Conservation (phyloP, 805 yeast genomes). For the Pichia scutulata region DNA sequence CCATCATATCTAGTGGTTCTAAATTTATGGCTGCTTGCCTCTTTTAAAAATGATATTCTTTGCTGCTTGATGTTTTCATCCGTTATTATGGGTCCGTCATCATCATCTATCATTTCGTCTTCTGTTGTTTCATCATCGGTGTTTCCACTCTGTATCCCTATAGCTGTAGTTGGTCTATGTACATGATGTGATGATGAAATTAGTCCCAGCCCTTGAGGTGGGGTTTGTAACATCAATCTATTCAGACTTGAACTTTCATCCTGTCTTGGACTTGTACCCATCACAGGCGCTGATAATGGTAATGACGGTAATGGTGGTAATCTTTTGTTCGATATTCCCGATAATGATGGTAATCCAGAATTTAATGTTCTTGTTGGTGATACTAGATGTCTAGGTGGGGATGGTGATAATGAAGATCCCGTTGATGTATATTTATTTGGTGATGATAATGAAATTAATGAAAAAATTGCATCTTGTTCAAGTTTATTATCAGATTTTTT, state of each 20-base stretch:
- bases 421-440: slow-evolving; percentile 28
- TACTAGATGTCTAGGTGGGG: slow-evolving; percentile 7
- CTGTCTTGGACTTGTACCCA: not conserved
- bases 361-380: slow-evolving; percentile 3
- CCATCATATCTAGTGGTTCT: slow-evolving; percentile 9
- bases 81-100: slow-evolving; percentile 1
- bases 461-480: slow-evolving; percentile 50
- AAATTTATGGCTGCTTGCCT: slow-evolving; percentile 2
- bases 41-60: not conserved
- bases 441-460: slow-evolving; percentile 48
- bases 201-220: not conserved
- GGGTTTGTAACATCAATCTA: not conserved
- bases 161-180: not conserved
- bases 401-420: slow-evolving; percentile 10
- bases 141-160: not conserved
- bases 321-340: slow-evolving; percentile 1
- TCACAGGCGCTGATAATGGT: slow-evolving; percentile 7
- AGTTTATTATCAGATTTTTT: slow-evolving; percentile 20
- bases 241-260: not conserved
- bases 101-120: slow-evolving; percentile 20
- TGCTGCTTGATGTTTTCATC: not conserved
- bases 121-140: slow-evolving; percentile 10
- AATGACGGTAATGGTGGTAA: slow-evolving; percentile 3
- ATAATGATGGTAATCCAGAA: not conserved
- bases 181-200: not conserved